These are phyloP conservation scores for Wickerhamiella nectarea DNA, from an alignment of 805 yeast genomes.

Conservation along the genomic window DNA sequence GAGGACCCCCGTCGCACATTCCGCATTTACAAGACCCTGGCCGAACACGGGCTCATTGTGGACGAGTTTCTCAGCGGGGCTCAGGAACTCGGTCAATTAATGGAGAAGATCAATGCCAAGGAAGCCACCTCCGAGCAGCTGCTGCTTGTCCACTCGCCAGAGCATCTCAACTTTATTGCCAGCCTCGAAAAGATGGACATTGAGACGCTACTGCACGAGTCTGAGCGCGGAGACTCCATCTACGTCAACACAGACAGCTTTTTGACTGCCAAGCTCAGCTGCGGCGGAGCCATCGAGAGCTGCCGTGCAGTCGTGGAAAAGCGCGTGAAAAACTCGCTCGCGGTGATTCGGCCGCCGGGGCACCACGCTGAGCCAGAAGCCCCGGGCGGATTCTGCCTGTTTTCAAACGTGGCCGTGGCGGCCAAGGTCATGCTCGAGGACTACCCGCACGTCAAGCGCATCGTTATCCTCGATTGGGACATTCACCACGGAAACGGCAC, in stretches of 20 bases:
- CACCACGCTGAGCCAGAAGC: slow-evolving; percentile 98
- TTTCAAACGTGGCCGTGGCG: slow-evolving; percentile 94
- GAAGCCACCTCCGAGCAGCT: slow-evolving; percentile 84
- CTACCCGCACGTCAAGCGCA: slow-evolving; percentile 73
- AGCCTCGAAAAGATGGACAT: slow-evolving; percentile 66
- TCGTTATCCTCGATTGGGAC: slow-evolving; percentile 91
- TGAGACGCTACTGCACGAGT: slow-evolving; percentile 62
- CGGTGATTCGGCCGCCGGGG: slow-evolving; percentile 97
- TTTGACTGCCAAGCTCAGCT: slow-evolving; percentile 75
- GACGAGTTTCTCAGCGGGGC: slow-evolving; percentile 63
- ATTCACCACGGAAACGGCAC: slow-evolving; percentile 99
- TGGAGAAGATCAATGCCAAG: slow-evolving; percentile 81
- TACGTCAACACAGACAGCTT: slow-evolving; percentile 86
- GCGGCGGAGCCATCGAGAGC: slow-evolving; percentile 96
- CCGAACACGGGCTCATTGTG: slow-evolving; percentile 79
- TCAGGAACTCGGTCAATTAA: slow-evolving; percentile 68
- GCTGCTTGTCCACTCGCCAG: slow-evolving; percentile 67
- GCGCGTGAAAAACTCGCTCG: slow-evolving; percentile 76
- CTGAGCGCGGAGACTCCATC: slow-evolving; percentile 87
- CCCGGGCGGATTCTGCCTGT: slow-evolving; percentile 94
- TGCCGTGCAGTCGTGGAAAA: slow-evolving; percentile 93
- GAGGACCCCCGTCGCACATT: slow-evolving; percentile 96
- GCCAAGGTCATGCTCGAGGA: slow-evolving; percentile 68
- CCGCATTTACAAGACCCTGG: slow-evolving; percentile 81
- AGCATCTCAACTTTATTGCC: slow-evolving; percentile 62